A percentile compares a stretch with the other conserved stretches of the same genome.
These are phyloP conservation scores for Heterobasidion annosum DNA, from an alignment of 1,284 basidiomycete genomes.

Conservation along the genomic window DNA sequence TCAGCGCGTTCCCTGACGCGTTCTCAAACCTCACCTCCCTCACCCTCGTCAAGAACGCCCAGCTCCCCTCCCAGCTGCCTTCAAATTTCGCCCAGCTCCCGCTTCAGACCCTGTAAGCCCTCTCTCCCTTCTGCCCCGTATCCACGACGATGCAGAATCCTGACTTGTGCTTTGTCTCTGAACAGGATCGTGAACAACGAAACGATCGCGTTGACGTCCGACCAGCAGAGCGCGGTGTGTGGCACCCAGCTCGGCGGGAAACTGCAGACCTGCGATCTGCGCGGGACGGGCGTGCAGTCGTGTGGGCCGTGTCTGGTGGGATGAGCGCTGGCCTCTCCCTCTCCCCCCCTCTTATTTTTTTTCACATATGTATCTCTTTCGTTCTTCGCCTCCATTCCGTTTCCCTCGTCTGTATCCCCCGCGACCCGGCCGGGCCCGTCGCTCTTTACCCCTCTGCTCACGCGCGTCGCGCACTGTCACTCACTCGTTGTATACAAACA, in stretches of 20 bases:
- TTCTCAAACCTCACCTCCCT: conserved; percentile 29
- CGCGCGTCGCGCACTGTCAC: no score
- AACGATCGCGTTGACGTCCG: conserved; percentile 18
- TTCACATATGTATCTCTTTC: neutral
- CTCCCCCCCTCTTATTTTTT: neutral
- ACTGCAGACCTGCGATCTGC: conserved; percentile 22
- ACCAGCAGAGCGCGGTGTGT: conserved; percentile 22
- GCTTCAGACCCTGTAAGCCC: conserved; percentile 32
- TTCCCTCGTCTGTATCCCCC: neutral
- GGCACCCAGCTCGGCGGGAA: conserved; percentile 8
- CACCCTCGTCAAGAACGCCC: conserved; percentile 32
- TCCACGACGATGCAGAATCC: neutral
- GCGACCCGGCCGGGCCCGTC: neutral
- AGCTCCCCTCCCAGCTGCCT: conserved; percentile 34
- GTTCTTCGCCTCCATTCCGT: neutral
- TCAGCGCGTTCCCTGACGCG: conserved; percentile 28
- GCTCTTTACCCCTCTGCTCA: neutral
- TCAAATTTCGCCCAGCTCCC: conserved; percentile 24
- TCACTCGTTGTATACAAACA: neutral
- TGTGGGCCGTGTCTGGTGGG: conserved; percentile 12
- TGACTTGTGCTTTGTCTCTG: neutral
- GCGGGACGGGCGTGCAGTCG: conserved; percentile 15
- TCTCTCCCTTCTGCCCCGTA: neutral
- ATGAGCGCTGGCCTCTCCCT: conserved; percentile 2
- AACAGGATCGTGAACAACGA: conserved; percentile 27